phyloP scores from a whole-genome alignment of 2,329 filamentous ascomycete species.

The Fusarium sp. region DNA sequence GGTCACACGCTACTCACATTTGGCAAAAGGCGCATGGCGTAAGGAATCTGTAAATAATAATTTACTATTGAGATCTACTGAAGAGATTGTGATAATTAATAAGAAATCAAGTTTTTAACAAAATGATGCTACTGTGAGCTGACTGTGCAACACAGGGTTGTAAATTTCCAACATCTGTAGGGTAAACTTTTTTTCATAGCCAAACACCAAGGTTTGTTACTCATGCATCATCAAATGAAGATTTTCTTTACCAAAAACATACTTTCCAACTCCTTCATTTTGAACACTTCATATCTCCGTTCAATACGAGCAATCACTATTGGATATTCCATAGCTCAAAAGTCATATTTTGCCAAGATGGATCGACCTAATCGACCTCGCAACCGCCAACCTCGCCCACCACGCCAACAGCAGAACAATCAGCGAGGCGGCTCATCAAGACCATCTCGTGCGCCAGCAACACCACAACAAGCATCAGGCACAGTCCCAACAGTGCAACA shows the following conservation, averaged over 20 bases:
- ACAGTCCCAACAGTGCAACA: slow-evolving; percentile 60
- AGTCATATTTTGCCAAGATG: slow-evolving; percentile 36
- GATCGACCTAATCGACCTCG: slow-evolving; percentile 49
- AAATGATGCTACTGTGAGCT: not conserved
- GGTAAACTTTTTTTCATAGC: slow-evolving; percentile 8
- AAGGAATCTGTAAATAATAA: not conserved
- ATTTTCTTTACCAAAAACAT: not conserved
- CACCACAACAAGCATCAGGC: slow-evolving; percentile 51
- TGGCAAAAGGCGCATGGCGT: not conserved
- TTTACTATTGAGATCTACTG: not conserved
- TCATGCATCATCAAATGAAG: slow-evolving; percentile 18
- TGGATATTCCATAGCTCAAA: not conserved
- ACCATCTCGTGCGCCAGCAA: slow-evolving; percentile 41
- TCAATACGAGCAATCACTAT: not conserved
- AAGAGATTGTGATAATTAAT: not conserved
- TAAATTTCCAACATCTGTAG: not conserved
- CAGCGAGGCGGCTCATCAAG: slow-evolving; percentile 33
- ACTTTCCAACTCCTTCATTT: not conserved
- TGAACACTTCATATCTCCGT: too few relatives aligned
- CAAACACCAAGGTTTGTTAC: not conserved
- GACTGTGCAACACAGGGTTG: not conserved
- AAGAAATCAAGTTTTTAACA: not conserved
- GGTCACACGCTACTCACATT: not conserved
- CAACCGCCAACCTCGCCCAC: slow-evolving; percentile 48
- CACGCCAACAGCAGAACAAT: slow-evolving; percentile 38